phyloP scores from a whole-genome alignment of 306 rosid species.

The Sicyos edulis region DNA sequence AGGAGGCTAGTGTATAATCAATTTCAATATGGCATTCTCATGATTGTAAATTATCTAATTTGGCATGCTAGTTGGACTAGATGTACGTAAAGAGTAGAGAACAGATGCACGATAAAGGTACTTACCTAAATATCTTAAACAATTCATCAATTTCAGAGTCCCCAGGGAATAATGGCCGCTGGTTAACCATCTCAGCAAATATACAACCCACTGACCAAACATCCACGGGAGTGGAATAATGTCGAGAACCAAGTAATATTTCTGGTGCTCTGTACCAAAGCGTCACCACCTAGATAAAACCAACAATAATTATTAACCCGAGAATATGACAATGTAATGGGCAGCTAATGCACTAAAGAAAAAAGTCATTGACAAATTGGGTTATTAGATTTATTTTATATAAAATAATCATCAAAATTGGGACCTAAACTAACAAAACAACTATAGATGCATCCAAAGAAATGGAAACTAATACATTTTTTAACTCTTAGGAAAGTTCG shows the following conservation, averaged over 20 bases:
- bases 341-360: neutral
- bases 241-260: slow-evolving; percentile 96
- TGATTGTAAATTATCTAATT: neutral
- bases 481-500: neutral
- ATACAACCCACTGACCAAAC: slow-evolving; percentile 99
- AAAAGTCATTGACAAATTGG: neutral
- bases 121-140: slow-evolving; percentile 89
- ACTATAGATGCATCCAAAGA: neutral
- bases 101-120: slow-evolving; percentile 20
- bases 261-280: slow-evolving; percentile 99
- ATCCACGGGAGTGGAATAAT: slow-evolving; percentile 97
- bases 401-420: too few species aligned
- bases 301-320: slow-evolving; percentile 19
- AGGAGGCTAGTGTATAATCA: neutral
- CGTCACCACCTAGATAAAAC: slow-evolving; percentile 73
- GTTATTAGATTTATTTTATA: neutral
- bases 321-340: neutral
- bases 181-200: slow-evolving; percentile 98
- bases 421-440: neutral
- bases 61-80: neutral
- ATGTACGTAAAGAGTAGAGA: neutral
- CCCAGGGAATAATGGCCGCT: slow-evolving; percentile 88
- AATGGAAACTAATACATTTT: neutral
- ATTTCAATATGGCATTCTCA: neutral
- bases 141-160: slow-evolving; percentile 98